Percentiles rank a stretch among this genome's conserved stretches.
Conservation (phyloP, 495 filamentous ascomycete genomes). For the Neurospora africana region DNA sequence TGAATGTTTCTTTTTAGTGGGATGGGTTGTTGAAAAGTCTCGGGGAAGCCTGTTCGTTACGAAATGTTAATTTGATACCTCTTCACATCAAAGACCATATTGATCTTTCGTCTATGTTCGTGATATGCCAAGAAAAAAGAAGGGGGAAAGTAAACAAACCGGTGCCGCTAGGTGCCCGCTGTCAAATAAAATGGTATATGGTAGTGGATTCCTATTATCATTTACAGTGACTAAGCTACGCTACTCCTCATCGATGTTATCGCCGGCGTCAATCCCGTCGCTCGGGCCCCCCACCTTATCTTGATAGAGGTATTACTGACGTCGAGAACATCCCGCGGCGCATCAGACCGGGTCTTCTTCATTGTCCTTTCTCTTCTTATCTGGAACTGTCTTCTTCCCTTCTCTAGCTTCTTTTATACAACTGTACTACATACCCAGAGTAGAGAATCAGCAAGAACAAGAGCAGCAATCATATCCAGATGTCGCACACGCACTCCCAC, state of each 20-base stretch:
- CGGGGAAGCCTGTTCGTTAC: not conserved
- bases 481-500: constrained; percentile 19
- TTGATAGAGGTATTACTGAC: not conserved
- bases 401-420: not conserved
- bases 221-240: not conserved
- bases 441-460: not conserved
- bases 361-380: not conserved
- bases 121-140: not conserved
- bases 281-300: not conserved
- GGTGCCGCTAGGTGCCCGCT: not conserved
- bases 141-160: not conserved
- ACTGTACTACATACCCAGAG: not conserved
- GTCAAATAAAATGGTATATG: not conserved
- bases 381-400: not conserved
- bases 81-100: not conserved
- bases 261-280: not conserved
- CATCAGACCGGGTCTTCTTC: not conserved
- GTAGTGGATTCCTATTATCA: not conserved
- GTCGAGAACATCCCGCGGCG: not conserved
- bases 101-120: not conserved
- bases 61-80: not conserved
- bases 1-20: not conserved
- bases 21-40: not conserved
- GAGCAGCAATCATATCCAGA: not conserved
- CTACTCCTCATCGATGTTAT: not conserved